Conservation (phyloP, 2,329 filamentous ascomycete species). For the Claviceps cyperi region DNA sequence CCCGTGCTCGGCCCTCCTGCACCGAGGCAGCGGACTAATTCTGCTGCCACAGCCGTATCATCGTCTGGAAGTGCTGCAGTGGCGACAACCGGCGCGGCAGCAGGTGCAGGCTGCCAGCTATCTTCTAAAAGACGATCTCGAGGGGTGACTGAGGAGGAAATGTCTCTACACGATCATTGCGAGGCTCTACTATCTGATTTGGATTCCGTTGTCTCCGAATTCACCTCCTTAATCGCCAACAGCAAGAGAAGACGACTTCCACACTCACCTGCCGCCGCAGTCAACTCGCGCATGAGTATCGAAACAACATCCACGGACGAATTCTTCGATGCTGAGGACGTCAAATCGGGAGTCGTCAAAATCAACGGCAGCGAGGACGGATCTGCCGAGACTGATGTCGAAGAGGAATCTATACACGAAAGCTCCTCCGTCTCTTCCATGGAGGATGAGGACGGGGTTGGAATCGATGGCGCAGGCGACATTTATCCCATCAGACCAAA, state of each 20-base stretch:
- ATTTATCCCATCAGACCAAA: constrained; percentile 68
- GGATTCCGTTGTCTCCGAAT: constrained; percentile 70
- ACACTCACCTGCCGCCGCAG: constrained; percentile 32
- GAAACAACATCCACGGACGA: constrained; percentile 74
- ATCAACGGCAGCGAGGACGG: constrained; percentile 61
- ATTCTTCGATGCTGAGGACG: constrained; percentile 80
- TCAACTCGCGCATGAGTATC: constrained; percentile 46
- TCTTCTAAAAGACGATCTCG: constrained; percentile 22
- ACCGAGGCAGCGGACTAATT: constrained; percentile 23
- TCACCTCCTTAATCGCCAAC: constrained; percentile 59
- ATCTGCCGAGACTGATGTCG: constrained; percentile 8
- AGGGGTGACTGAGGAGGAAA: constrained; percentile 35
- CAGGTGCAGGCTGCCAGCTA: constrained; percentile 17
- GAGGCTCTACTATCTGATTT: constrained; percentile 72
- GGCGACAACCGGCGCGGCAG: constrained; percentile 14
- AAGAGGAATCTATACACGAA: constrained; percentile 20
- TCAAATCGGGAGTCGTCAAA: constrained; percentile 53
- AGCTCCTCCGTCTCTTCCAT: constrained; percentile 45
- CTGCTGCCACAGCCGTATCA: constrained; percentile 28
- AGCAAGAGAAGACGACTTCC: constrained; percentile 63
- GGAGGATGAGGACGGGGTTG: constrained; percentile 42
- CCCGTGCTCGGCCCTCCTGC: constrained; percentile 27
- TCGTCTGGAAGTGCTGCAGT: constrained; percentile 23
- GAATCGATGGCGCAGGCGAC: constrained; percentile 42
- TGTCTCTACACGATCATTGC: constrained; percentile 66